Base-by-base conservation (phyloP, 2,329 filamentous ascomycete genomes). In the Pyrenochaeta sp. region DNA sequence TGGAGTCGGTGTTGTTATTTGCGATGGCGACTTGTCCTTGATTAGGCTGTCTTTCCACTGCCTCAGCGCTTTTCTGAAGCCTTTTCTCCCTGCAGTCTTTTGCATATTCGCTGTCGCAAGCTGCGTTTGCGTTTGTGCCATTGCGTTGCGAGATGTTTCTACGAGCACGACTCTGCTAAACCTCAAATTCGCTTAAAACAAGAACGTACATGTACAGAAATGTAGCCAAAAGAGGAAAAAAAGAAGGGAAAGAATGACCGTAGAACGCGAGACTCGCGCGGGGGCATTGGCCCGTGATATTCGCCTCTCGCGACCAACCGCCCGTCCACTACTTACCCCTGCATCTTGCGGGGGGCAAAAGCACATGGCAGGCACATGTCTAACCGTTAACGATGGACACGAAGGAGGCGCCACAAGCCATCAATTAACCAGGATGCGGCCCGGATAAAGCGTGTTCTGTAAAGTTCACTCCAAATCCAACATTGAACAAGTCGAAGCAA, bases 21-120 rank as follows among this genome's bases (percentile, higher is more conserved):
- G 15, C 6, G 27, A 34, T 44, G 15, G 49, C 25, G 37, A 27
- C 28, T 50, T 50, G 32, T 25, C 42, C n/a, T 10, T 36, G 10
- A 25, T 51, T 13, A 51, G 40, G n/a, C 27, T 25, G 27, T 42
- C 49, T 25, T 34, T 51, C 37, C 37, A 51, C 28, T 36, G 44
- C 27, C 19, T 32, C 13, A 44, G 28, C 27, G 40, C 39, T 24
- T 5, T 44, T 36, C 34, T 44, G 9, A 51, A 24, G 22, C 49
- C 49, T 22, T 10, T 34, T 12, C 42, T 44, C 39, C 30, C 25
- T 24, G 30, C 28, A 5, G 15, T 32, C 28, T 34, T 43, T 15
- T 50, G 36, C 12, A 28, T 9, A 15, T 39, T 12, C 24, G 6
- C 25, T n/a, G 24, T 27, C 24, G 42, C 42, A 39, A 19, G n/a